Evolutionary conservation across 2,329 filamentous ascomycete genomes (phyloP).

Genomic region (Colletotrichum acutatum): DNA sequence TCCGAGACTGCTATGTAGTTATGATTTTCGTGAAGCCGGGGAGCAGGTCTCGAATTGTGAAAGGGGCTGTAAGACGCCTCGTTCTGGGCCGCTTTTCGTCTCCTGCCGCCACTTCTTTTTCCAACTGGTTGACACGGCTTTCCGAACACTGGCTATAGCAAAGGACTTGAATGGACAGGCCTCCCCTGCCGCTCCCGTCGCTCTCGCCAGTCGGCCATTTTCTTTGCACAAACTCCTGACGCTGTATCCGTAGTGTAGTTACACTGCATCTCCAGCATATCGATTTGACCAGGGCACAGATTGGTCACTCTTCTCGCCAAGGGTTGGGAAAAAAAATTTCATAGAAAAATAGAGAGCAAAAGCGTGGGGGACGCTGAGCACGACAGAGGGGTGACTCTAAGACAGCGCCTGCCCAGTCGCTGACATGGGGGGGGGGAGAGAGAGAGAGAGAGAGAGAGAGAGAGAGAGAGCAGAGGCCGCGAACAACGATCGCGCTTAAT

Average conservation of each 20-base stretch:
- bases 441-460: too few species aligned
- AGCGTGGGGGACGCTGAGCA: conserved; percentile 24
- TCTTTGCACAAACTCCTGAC: conserved; percentile 24
- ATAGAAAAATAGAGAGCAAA: conserved; percentile 1
- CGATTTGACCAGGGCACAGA: background rate
- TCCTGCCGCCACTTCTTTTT: background rate
- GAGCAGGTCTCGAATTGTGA: background rate
- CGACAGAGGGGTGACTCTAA: conserved; percentile 21
- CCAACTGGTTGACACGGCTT: conserved; percentile 10
- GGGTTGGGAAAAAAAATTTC: background rate
- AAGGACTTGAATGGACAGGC: conserved; percentile 1
- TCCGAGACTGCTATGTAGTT: background rate
- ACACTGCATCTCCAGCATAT: conserved; percentile 19
- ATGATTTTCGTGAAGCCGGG: background rate
- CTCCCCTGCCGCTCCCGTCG: background rate
- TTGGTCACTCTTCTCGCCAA: conserved; percentile 1
- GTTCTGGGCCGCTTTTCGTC: background rate
- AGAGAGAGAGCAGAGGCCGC: conserved; percentile 11
- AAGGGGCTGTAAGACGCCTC: background rate
- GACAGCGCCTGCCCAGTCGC: background rate
- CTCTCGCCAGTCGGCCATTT: conserved; percentile 29
- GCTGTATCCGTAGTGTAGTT: background rate
- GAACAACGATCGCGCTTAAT: conserved; percentile 20
- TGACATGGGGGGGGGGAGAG: background rate
- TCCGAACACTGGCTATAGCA: background rate